Percentiles rank a stretch among this genome's conserved stretches.
phyloP scores from a whole-genome alignment of 2,329 filamentous ascomycete genomes.

The Seiridium unicorne region DNA sequence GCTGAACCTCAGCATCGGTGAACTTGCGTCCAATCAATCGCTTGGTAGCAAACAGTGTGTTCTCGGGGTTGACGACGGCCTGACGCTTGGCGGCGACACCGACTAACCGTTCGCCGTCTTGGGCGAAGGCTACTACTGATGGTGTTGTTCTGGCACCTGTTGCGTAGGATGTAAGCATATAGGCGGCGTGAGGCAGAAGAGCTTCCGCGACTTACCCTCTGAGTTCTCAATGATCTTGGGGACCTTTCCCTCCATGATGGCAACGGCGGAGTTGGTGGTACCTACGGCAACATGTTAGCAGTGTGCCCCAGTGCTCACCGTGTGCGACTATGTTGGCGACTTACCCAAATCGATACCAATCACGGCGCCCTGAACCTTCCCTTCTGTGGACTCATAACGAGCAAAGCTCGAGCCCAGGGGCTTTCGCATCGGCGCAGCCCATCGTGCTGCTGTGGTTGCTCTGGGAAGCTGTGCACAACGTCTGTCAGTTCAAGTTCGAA shows the following conservation, averaged over 20 bases:
- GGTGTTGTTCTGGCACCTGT: constrained; percentile 84
- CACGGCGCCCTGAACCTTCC: constrained; percentile 91
- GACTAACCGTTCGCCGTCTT: constrained; percentile 93
- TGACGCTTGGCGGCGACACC: constrained; percentile 98
- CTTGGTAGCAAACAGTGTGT: constrained; percentile 98
- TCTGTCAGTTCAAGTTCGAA: constrained; percentile 12
- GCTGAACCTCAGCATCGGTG: constrained; percentile 89
- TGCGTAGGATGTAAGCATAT: neutral
- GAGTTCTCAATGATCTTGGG: constrained; percentile 98
- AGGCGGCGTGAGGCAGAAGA: constrained; percentile 12
- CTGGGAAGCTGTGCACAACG: constrained; percentile 65
- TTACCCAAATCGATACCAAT: constrained; percentile 97
- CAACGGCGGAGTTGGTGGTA: constrained; percentile 97
- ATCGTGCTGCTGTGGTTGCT: constrained; percentile 68
- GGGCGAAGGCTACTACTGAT: constrained; percentile 91
- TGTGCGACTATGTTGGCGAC: constrained; percentile 25
- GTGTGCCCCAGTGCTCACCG: neutral
- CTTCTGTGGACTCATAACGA: constrained; percentile 75
- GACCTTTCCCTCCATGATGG: constrained; percentile 94
- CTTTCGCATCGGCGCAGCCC: constrained; percentile 65
- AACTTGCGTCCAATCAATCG: constrained; percentile 98
- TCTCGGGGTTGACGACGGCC: constrained; percentile 97
- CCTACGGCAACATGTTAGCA: constrained; percentile 37
- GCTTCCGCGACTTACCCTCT: constrained; percentile 62
- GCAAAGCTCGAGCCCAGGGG: constrained; percentile 72